Evolutionary conservation across 192 early-diverging fungal species (phyloP).

Genomic region (Linderina pennispora): DNA sequence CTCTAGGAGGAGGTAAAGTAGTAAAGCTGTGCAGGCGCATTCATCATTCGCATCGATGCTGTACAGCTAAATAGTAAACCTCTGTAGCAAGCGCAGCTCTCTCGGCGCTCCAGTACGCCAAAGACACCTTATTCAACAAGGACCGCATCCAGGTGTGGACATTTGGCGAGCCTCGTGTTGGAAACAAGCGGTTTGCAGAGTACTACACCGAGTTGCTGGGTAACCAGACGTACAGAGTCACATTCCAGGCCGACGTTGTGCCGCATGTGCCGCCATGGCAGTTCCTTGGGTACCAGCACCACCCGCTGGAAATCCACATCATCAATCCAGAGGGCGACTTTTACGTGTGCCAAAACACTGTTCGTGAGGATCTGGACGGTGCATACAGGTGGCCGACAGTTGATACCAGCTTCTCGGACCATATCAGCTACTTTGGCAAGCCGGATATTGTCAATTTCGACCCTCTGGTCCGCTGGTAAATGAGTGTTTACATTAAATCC

Average conservation of each 20-base stretch:
- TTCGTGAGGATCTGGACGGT: slow-evolving; percentile 40
- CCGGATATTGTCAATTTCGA: slow-evolving; percentile 35
- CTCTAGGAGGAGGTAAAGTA: slow-evolving; percentile 39
- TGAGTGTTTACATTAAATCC: not conserved
- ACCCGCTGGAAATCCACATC: slow-evolving; percentile 43
- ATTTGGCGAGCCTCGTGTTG: slow-evolving; percentile 43
- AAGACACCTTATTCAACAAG: slow-evolving; percentile 24
- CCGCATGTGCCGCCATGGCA: slow-evolving; percentile 47
- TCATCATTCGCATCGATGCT: no score
- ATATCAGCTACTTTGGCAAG: slow-evolving; percentile 44
- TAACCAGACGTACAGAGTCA: slow-evolving; percentile 40
- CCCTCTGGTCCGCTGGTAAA: slow-evolving; percentile 33
- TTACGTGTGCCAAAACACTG: slow-evolving; percentile 44
- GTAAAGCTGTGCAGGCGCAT: no score
- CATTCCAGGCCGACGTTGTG: slow-evolving; percentile 38
- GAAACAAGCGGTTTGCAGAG: slow-evolving; percentile 36
- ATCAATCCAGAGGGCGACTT: slow-evolving; percentile 37
- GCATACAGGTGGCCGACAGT: slow-evolving; percentile 48
- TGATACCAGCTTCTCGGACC: slow-evolving; percentile 39
- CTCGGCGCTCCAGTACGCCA: slow-evolving; percentile 37
- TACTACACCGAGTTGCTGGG: slow-evolving; percentile 39
- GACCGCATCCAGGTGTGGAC: slow-evolving; percentile 42
- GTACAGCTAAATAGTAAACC: no score
- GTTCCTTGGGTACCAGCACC: slow-evolving; percentile 46
- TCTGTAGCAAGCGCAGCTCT: slow-evolving; percentile 36